phyloP scores from a whole-genome alignment of 352 stramenopile species.

The Phytophthora europaea region DNA sequence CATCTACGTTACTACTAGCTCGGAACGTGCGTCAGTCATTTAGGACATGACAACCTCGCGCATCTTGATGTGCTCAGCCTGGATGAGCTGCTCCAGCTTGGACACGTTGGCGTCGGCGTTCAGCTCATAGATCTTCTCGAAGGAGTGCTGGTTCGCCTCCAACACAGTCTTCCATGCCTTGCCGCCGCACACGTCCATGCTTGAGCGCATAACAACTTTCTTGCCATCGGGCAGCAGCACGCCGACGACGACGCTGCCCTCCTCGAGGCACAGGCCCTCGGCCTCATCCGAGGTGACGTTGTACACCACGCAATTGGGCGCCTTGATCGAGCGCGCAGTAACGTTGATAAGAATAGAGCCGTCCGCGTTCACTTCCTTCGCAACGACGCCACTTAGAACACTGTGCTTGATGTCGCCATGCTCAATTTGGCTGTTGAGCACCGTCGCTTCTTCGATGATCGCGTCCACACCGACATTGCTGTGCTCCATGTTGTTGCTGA shows the following conservation, averaged over 20 bases:
- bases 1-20: slow-evolving; percentile 46
- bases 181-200: slow-evolving; percentile 94
- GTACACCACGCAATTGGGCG: slow-evolving; percentile 96
- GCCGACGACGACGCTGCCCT: slow-evolving; percentile 95
- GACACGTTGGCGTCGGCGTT: slow-evolving; percentile 92
- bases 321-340: slow-evolving; percentile 96
- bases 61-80: slow-evolving; percentile 84
- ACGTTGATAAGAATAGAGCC: slow-evolving; percentile 99
- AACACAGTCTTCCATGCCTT: slow-evolving; percentile 95
- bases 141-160: slow-evolving; percentile 94
- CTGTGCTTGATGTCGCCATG: slow-evolving; percentile 74
- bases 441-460: slow-evolving; percentile 68
- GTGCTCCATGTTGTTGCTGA: slow-evolving; percentile 81
- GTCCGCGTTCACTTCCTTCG: slow-evolving; percentile 92
- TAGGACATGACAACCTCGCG: slow-evolving; percentile 78
- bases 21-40: slow-evolving; percentile 8
- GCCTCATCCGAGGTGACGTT: slow-evolving; percentile 96
- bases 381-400: slow-evolving; percentile 93
- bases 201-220: slow-evolving; percentile 93
- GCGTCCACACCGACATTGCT: slow-evolving; percentile 75
- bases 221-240: slow-evolving; percentile 94
- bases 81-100: slow-evolving; percentile 89
- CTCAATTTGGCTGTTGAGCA: slow-evolving; percentile 86
- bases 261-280: slow-evolving; percentile 92
- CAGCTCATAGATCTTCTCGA: slow-evolving; percentile 96